phyloP scores from a whole-genome alignment of 2,329 filamentous ascomycete species.

The Neopestalotiopsis sp. region DNA sequence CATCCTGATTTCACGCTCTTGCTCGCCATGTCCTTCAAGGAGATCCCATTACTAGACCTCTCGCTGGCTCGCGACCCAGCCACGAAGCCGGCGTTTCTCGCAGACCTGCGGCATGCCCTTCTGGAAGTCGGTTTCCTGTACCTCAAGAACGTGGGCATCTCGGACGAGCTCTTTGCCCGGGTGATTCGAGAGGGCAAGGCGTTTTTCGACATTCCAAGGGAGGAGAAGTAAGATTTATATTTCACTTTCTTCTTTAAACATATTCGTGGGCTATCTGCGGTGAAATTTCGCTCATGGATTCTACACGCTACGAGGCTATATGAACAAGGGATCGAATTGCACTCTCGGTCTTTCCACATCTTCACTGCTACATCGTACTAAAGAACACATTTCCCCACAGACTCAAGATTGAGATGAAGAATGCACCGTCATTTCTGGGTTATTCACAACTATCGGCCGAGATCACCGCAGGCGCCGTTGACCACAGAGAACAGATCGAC shows the following conservation, averaged over 20 bases:
- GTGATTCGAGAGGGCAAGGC: conserved; percentile 72
- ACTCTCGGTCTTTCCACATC: neutral
- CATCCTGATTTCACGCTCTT: neutral
- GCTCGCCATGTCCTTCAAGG: conserved; percentile 70
- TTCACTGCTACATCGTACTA: neutral
- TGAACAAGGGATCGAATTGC: too few species aligned
- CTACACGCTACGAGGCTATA: neutral
- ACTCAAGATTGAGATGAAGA: conserved; percentile 75
- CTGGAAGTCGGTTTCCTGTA: conserved; percentile 91
- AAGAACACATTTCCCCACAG: conserved; percentile 37
- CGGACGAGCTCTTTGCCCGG: conserved; percentile 65
- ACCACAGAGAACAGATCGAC: conserved; percentile 88
- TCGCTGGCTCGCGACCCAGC: conserved; percentile 65
- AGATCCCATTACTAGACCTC: conserved; percentile 80
- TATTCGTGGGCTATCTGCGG: neutral
- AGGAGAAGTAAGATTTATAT: conserved; percentile 68
- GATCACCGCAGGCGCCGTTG: conserved; percentile 75
- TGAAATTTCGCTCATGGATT: too few species aligned
- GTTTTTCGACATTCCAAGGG: conserved; percentile 78
- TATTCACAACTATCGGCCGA: conserved; percentile 71
- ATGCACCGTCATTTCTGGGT: conserved; percentile 73
- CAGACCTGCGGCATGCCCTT: conserved; percentile 74
- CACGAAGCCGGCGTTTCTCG: conserved; percentile 76
- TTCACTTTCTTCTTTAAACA: neutral
- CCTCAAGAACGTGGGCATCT: conserved; percentile 78